These are phyloP conservation scores for Globisporangium viniferum DNA, from an alignment of 352 stramenopile species.

Conservation along the genomic window DNA sequence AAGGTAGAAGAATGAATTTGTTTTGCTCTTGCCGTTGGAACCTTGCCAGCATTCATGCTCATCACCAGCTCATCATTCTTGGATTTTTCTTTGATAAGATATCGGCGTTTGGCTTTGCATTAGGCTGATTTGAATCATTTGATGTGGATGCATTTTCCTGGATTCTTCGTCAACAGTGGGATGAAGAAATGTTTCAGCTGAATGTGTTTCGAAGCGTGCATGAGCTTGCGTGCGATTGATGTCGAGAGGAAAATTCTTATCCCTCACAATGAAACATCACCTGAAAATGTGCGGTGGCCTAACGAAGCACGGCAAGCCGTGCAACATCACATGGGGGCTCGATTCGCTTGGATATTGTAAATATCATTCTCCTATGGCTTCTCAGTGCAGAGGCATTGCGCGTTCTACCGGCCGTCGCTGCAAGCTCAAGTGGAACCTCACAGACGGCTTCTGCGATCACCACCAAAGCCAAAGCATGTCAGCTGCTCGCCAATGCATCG, in stretches of 20 bases:
- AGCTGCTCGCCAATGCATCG: neutral
- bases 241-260: too few relatives aligned
- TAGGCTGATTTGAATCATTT: neutral
- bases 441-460: neutral
- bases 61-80: too few relatives aligned
- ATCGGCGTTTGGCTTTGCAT: too few relatives aligned
- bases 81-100: neutral
- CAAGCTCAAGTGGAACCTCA: neutral
- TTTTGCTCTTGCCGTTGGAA: too few relatives aligned
- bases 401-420: neutral
- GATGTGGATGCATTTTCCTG: neutral
- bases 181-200: neutral
- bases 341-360: neutral
- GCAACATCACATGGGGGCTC: too few relatives aligned
- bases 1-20: too few relatives aligned
- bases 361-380: neutral
- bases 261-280: too few relatives aligned
- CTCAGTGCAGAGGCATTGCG: neutral
- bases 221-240: too few relatives aligned
- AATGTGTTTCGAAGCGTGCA: neutral
- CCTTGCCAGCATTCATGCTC: too few relatives aligned
- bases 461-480: neutral
- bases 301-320: too few relatives aligned
- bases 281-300: too few relatives aligned
- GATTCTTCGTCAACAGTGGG: neutral